Conservation (phyloP, 73 alveolate species). For the Paramecium primaurelia region DNA sequence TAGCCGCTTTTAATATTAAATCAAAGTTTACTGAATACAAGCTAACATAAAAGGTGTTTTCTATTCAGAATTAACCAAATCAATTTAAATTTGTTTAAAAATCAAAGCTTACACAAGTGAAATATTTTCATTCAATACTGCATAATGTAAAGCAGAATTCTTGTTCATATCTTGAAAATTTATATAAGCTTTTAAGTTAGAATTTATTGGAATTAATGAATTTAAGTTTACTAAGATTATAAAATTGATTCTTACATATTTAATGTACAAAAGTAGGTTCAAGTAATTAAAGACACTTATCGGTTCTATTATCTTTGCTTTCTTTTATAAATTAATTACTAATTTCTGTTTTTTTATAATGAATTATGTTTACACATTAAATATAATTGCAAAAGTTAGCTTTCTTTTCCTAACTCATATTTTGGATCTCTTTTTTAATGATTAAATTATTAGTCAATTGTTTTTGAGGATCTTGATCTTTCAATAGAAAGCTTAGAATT, state of each 20-base stretch:
- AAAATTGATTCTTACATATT: neutral
- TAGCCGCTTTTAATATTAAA: neutral
- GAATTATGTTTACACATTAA: neutral
- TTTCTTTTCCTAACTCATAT: neutral
- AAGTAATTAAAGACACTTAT: neutral
- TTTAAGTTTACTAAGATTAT: neutral
- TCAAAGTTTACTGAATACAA: neutral
- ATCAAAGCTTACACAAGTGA: neutral
- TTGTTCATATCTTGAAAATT: neutral
- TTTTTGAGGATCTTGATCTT: neutral
- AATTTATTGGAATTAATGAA: neutral
- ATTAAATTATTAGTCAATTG: neutral
- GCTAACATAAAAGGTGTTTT: constrained; percentile 2
- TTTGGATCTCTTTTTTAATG: neutral
- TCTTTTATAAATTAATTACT: neutral
- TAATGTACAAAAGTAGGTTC: constrained; percentile 3
- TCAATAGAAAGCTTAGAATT: neutral
- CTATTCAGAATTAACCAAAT: neutral
- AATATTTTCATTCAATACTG: neutral
- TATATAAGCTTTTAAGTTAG: neutral
- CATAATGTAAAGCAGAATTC: constrained; percentile 13
- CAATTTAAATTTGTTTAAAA: neutral
- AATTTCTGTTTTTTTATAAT: neutral
- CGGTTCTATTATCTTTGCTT: neutral
- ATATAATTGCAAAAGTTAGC: neutral